phyloP scores from a whole-genome alignment of 2,329 filamentous ascomycete species.

The Sclerotinia sclerotiorum region DNA sequence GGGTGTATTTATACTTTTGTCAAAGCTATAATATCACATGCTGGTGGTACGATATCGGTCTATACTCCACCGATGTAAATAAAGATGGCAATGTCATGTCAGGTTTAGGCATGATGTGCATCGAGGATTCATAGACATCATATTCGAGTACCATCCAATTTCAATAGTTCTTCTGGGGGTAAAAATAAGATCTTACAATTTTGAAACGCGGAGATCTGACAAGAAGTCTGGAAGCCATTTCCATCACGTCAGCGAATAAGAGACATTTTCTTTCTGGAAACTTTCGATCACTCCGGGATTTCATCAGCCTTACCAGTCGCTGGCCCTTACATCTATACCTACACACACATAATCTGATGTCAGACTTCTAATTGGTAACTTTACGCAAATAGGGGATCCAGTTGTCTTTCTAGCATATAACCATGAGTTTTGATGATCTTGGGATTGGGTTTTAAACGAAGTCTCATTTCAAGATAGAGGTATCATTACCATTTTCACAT shows the following conservation, averaged over 20 bases:
- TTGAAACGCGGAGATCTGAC: constrained; percentile 19
- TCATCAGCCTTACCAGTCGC: constrained; percentile 28
- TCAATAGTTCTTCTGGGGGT: not conserved
- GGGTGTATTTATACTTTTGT: not conserved
- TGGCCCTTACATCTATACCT: constrained; percentile 2
- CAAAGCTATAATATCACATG: not conserved
- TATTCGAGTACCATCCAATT: not conserved
- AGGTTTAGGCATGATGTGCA: not conserved
- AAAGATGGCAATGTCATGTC: no score
- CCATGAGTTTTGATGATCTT: not conserved
- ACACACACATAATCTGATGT: constrained; percentile 7
- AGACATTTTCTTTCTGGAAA: not conserved
- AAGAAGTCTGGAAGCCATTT: constrained; percentile 4
- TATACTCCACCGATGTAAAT: no score
- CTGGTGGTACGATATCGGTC: not conserved
- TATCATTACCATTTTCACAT: not conserved
- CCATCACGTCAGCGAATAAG: not conserved
- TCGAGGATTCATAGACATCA: not conserved
- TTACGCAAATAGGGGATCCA: constrained; percentile 10
- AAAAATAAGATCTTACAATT: not conserved
- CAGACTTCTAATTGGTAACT: constrained; percentile 10
- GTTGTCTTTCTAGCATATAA: not conserved
- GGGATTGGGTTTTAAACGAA: constrained; percentile 20
- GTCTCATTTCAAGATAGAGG: not conserved
- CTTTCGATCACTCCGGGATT: not conserved